phyloP scores from a whole-genome alignment of 257 asterid genomes.

The Penstemon eatonii region DNA sequence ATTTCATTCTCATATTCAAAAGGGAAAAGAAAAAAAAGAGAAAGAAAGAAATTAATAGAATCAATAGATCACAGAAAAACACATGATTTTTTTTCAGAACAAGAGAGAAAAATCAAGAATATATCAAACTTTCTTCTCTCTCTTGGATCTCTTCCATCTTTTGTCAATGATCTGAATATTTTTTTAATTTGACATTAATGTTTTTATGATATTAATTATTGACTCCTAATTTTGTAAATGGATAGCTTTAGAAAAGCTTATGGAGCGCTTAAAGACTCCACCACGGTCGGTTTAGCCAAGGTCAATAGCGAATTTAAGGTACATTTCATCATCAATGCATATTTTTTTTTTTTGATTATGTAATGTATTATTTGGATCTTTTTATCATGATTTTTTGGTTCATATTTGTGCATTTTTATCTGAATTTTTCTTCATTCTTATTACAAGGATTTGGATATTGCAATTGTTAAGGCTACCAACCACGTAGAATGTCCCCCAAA shows the following conservation, averaged over 20 bases:
- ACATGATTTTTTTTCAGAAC: not conserved
- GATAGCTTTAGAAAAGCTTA: conserved; percentile 91
- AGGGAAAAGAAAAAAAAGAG: too few relatives aligned
- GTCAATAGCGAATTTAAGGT: conserved; percentile 97
- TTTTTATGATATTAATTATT: conserved; percentile 2
- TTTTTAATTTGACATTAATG: not conserved
- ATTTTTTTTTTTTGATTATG: not conserved
- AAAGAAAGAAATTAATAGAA: too few relatives aligned
- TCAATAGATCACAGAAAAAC: too few relatives aligned
- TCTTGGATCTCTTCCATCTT: conserved; percentile 28
- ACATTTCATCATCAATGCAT: not conserved
- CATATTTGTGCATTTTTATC: not conserved
- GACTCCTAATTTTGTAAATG: conserved; percentile 35
- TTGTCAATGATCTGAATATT: not conserved
- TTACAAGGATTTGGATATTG: conserved; percentile 78
- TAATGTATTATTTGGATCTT: too few relatives aligned
- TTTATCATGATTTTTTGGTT: too few relatives aligned
- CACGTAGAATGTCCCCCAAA: conserved; percentile 83
- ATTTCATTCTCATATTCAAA: too few relatives aligned
- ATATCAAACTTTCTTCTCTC: conserved; percentile 35
- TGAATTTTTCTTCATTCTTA: conserved; percentile 7
- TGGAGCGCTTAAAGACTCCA: conserved; percentile 92
- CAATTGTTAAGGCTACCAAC: conserved; percentile 89
- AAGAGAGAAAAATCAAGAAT: conserved; percentile 35
- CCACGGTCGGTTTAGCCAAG: conserved; percentile 89